Base-by-base conservation (phyloP, 2,329 filamentous ascomycete genomes). In the Elsinoe necatrix region DNA sequence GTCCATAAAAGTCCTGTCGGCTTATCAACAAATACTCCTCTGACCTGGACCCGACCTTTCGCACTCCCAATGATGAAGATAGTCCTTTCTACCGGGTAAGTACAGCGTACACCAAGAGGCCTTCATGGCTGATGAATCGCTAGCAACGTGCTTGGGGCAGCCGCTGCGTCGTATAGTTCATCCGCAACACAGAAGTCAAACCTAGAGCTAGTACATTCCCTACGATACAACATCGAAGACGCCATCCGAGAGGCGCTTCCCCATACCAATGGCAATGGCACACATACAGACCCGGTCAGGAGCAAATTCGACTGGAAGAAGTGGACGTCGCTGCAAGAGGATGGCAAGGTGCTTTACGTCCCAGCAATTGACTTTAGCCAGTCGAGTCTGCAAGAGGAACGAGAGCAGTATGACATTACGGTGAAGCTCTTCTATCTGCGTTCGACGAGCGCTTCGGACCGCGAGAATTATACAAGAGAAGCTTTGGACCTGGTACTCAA, bases 341-440 rank as follows among this genome's bases (percentile, higher is more conserved):
- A 83, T 45, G 77, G 75, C 39, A 75, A 76, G 50, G 77, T 78
- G 4, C 77, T 92, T 45, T 92, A 86, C 68, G 62, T 96, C 39
- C 92, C 92, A 47, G 80, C 85, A 39, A 82, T 92, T 68, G 82
- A 89, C 69, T 87, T 86, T 77, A 76, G 81, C 11, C 74, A 80
- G 27, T 82, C 82, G 3, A 86, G 86, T 0, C 76, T 98, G 45
- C 78, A 82, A 29, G 93, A 98, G 68, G 90, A 95, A 63, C 78
- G 86, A 23, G 77, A 80, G 58, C 84, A 90, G 63, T 98, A 98
- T 75, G 90, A 96, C 68, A 90, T 96, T 66, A 96, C 92, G 0
- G 85, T 93, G 60, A 98, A 98, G 73, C 74, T 98, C 20, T 98
- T 98, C 76, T 95, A 93, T 71, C 79, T 97, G 25, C 86, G 89